Evolutionary conservation across 2,329 filamentous ascomycete genomes (phyloP), one percentile per base, ranked within the genome.

Genomic region (Penicillium vulpinum): DNA sequence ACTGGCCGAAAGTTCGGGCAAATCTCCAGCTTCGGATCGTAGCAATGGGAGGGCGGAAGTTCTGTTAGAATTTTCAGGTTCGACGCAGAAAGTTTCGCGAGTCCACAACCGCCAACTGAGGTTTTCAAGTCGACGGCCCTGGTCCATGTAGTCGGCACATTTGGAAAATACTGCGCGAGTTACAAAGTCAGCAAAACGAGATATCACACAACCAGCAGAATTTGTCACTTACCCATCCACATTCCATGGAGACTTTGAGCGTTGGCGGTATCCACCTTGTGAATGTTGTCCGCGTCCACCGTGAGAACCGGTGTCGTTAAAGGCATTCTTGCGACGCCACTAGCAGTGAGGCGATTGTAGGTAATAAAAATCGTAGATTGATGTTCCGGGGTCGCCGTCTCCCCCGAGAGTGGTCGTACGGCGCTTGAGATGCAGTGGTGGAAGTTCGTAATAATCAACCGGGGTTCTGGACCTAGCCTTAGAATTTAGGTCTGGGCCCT

Each of bases 61-160:
- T 67, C 82, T 80, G 65, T 82, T 80, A 57, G 83, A 80, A 38
- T 63, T 73, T 50, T 70, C 68, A n/a, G 83, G 83, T 61, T 90
- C 88, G 76, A 89, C 92, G 77, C 92, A 96, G 68, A 96, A 91
- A 11, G 90, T 93, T 73, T 97, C 92, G 69, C 92, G 85, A 68
- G 91, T 95, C 93, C 92, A 97, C 60, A 97, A 80, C 68, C 94
- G 83, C 94, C 94, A 97, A 73, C 90, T 95, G 62, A 99, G 81
- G 78, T 99, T 97, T 75, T 97, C 94, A 72, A 97, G 81, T 70
- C 94, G 84, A 71, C 91, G 87, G 56, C 94, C 94, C 76, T 97
- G 90, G 73, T 96, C 91, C 73, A 97, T 88, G 51, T 92, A 94
- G 70, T 94, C 91, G 71, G 92, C 91, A 76, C 93, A 96, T 78